A percentile compares a stretch with the other conserved stretches of the same genome.
Conservation (phyloP, 352 stramenopile species). For the Paralagenidium karlingii region DNA sequence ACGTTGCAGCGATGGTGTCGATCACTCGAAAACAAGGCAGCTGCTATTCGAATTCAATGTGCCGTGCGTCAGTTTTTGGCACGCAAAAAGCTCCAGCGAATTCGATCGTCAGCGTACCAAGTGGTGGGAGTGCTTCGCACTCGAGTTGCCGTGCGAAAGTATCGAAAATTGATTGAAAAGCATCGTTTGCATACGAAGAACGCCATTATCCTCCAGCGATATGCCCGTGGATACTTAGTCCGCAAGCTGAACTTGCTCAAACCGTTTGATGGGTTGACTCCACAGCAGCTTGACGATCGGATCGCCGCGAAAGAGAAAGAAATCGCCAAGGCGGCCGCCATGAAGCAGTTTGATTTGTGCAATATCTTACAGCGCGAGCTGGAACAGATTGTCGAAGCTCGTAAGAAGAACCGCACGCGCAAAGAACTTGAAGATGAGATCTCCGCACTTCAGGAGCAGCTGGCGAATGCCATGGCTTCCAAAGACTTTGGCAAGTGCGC, state of each 20-base stretch:
- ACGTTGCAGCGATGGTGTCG: constrained; percentile 76
- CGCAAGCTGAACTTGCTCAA: constrained; percentile 65
- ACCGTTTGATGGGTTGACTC: constrained; percentile 59
- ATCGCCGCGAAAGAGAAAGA: constrained; percentile 66
- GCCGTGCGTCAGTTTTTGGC: constrained; percentile 59
- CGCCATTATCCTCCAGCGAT: constrained; percentile 61
- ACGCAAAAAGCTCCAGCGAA: constrained; percentile 24
- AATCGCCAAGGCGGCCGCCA: constrained; percentile 61
- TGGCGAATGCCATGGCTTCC: constrained; percentile 52
- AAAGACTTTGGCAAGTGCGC: constrained; percentile 79
- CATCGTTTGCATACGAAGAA: constrained; percentile 32
- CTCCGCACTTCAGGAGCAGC: constrained; percentile 51
- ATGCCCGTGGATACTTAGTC: constrained; percentile 52
- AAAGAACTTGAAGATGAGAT: constrained; percentile 82
- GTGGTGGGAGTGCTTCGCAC: constrained; percentile 44
- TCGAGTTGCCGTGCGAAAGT: constrained; percentile 52
- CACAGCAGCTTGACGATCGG: constrained; percentile 65
- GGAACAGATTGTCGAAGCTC: constrained; percentile 64
- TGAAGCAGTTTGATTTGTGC: constrained; percentile 80
- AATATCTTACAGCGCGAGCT: constrained; percentile 75
- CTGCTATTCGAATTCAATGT: constrained; percentile 55
- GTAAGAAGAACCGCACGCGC: constrained; percentile 72
- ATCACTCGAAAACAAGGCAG: constrained; percentile 43
- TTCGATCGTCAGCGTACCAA: constrained; percentile 46
- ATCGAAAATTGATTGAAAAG: constrained; percentile 28